Conservation (phyloP, 1,139 yeast genomes). For the Scheffersomyces segobiensis region DNA sequence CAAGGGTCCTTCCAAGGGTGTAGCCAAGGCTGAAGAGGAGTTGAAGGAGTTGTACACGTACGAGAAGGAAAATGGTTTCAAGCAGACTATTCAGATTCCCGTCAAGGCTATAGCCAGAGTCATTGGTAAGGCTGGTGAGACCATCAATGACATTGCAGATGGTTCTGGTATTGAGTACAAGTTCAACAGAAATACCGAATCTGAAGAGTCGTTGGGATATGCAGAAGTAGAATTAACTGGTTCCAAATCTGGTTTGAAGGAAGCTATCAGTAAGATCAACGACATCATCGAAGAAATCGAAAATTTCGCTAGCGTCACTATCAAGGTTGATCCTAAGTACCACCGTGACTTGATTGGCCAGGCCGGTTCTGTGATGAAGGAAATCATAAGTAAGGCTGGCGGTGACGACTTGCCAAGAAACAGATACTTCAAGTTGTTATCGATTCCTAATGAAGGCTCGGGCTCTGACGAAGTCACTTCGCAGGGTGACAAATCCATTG, state of each 20-base stretch:
- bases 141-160: conserved; percentile 79
- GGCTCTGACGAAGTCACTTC: conserved; percentile 63
- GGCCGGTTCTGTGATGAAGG: conserved; percentile 74
- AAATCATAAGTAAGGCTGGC: conserved; percentile 78
- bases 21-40: conserved; percentile 82
- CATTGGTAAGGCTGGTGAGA: conserved; percentile 88
- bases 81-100: conserved; percentile 65
- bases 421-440: conserved; percentile 59
- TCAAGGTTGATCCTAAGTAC: conserved; percentile 76
- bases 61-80: conserved; percentile 84
- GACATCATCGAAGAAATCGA: conserved; percentile 67
- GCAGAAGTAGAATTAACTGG: conserved; percentile 77
- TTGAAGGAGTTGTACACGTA: conserved; percentile 79
- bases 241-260: conserved; percentile 74
- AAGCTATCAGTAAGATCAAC: conserved; percentile 65
- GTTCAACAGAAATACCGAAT: conserved; percentile 50
- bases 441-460: conserved; percentile 73
- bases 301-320: conserved; percentile 59
- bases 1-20: conserved; percentile 92
- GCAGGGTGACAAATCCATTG: conserved; percentile 76
- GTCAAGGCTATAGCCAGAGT: conserved; percentile 73
- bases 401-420: conserved; percentile 54
- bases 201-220: conserved; percentile 40
- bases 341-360: conserved; percentile 82
- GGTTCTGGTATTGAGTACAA: conserved; percentile 77